Evolutionary conservation across 306 rosid species (phyloP).

Genomic region (Biancaea sappan): DNA sequence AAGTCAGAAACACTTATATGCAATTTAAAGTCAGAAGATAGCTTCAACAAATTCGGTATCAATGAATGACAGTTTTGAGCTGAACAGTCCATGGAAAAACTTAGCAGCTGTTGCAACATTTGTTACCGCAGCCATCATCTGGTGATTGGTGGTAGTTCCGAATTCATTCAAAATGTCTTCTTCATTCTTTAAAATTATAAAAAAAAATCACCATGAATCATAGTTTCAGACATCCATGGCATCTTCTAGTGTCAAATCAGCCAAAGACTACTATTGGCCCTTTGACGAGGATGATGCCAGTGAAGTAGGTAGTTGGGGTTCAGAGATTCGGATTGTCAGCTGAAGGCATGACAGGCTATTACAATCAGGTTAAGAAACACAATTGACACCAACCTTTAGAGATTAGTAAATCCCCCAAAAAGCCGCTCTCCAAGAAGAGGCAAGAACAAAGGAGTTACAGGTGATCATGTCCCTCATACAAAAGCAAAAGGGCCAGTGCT

Average conservation of each 20-base stretch:
- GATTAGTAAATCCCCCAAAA: background rate
- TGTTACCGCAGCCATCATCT: background rate
- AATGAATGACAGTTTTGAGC: background rate
- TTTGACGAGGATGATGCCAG: background rate
- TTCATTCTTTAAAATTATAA: background rate
- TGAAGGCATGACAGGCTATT: background rate
- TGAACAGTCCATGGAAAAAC: background rate
- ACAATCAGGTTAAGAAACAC: background rate
- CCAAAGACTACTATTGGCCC: background rate
- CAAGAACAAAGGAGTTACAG: background rate
- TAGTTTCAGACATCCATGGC: background rate
- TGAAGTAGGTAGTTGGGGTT: background rate
- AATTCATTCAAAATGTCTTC: background rate
- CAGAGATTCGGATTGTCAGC: background rate
- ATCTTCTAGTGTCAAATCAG: background rate
- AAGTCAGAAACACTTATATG: background rate
- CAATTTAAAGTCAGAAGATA: background rate
- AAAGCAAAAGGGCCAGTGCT: background rate
- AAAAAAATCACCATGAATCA: constrained; percentile 9
- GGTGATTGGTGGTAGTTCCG: background rate
- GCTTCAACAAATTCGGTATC: background rate
- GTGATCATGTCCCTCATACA: background rate
- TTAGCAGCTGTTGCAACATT: background rate
- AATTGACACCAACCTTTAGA: background rate
- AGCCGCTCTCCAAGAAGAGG: background rate